Base-by-base conservation (phyloP, 2,329 filamentous ascomycete species). In the Tolypocladium nubicola region DNA sequence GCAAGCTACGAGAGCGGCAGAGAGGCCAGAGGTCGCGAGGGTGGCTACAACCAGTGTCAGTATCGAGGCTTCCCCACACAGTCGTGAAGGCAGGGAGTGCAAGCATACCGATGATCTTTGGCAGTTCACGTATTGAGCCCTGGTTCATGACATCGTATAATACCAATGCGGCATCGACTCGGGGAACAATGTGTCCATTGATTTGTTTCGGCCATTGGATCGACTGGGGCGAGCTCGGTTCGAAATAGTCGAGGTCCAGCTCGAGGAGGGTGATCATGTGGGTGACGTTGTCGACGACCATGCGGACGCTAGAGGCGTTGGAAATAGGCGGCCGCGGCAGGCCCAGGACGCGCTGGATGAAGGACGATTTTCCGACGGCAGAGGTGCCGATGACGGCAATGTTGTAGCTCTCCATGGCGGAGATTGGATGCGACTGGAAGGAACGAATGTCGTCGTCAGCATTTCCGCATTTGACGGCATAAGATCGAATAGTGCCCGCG, bases 81-180 rank as follows among this genome's bases (percentile, higher is more conserved):
- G 52, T 26, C 50, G 53, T 37, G 58, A 62, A 45, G 63, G 57
- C 23, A 59, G 37, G 49, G 49, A 19, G 37, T 39, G 52, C 30
- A 35, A 26, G 57, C 64, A 49, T 79, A 96, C 92, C 85, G 69
- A 96, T 77, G 61, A 89, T 84, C 64, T 87, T 82, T 45, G 89
- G 86, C 56, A 96, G 78, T 59, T 88, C 83, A 59, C 81, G 79
- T 64, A 96, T 83, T 68, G 86, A 93, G 59, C 86, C 83, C 64
- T 84, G 81, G 69, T 89, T 87, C 71, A 85, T 89, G 50, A 95
- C 88, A 79, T 97, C 90, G 77, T 96, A 96, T 53, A 97, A 76
- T 58, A 93, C 83, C 64, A 97, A 75, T 52, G 89, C 90, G 23
- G 89, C 93, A 66, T 97, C 89, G 66, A 96, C 82, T 45, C 80